These are phyloP conservation scores for Periglandula ipomoeae DNA, from an alignment of 2,329 filamentous ascomycete species.

Conservation along the genomic window DNA sequence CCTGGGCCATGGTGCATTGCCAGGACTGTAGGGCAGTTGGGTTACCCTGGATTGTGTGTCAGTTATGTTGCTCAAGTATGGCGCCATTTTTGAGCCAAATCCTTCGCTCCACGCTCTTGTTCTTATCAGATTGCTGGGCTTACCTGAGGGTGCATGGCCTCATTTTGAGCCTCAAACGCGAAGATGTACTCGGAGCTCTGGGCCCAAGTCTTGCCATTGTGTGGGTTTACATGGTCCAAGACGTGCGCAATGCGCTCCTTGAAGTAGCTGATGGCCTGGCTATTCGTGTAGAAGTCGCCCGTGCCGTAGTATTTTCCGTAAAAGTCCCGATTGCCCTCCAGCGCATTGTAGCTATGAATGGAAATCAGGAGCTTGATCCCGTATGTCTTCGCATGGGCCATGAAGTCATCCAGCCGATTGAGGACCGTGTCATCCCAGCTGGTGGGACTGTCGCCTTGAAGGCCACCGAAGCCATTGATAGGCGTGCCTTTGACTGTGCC, in stretches of 20 bases:
- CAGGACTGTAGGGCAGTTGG: conserved; percentile 10
- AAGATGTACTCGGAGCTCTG: conserved; percentile 16
- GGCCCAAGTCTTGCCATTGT: conserved; percentile 11
- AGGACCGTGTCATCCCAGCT: conserved; percentile 11
- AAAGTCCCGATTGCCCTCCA: conserved; percentile 6
- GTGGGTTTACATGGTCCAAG: conserved; percentile 9
- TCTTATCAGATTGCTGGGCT: too few relatives aligned
- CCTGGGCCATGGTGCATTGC: conserved; percentile 16
- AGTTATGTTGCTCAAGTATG: too few relatives aligned
- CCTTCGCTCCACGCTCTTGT: too few relatives aligned
- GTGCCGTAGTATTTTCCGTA: conserved; percentile 12
- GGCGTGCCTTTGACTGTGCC: conserved; percentile 1
- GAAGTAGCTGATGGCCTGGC: conserved; percentile 8
- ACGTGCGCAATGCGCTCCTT: conserved; percentile 9
- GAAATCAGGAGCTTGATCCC: conserved; percentile 12
- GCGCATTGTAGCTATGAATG: conserved; percentile 11
- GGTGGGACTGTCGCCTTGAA: conserved; percentile 7
- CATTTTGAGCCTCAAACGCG: conserved; percentile 16
- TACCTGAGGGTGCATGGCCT: conserved; percentile 15
- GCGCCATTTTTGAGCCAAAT: too few relatives aligned
- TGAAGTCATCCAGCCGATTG: conserved; percentile 10
- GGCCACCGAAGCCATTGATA: conserved; percentile 5
- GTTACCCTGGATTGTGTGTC: conserved; percentile 10
- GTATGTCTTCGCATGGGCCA: conserved; percentile 9
- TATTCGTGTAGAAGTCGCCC: conserved; percentile 9